These are phyloP conservation scores for Skeletonema potamos DNA, from an alignment of 108 stramenopile species.

Conservation along the genomic window DNA sequence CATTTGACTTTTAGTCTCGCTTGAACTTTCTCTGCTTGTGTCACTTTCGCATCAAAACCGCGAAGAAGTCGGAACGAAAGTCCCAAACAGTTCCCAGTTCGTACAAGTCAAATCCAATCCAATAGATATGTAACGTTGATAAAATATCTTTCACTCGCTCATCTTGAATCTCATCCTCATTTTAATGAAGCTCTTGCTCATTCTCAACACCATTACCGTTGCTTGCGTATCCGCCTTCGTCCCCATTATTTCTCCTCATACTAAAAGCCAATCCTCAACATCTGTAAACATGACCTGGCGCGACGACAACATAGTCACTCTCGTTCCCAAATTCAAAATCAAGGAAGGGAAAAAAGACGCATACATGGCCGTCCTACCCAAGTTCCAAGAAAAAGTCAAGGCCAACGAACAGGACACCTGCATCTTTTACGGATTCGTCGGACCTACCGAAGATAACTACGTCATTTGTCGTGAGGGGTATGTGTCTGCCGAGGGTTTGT, in stretches of 20 bases:
- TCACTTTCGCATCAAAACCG: no score
- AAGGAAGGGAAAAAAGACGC: constrained; percentile 14
- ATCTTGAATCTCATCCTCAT: no score
- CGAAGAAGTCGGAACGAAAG: no score
- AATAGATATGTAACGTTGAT: no score
- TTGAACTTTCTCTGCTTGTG: no score
- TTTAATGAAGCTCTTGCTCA: constrained; percentile 3
- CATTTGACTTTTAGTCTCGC: no score
- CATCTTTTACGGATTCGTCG: constrained; percentile 28
- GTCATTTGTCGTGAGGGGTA: constrained; percentile 34
- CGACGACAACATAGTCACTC: constrained; percentile 17
- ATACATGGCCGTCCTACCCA: constrained; percentile 13
- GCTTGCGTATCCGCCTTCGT: constrained; percentile 19
- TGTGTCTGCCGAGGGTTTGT: constrained; percentile 12
- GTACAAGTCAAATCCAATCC: no score
- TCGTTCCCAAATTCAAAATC: constrained; percentile 35
- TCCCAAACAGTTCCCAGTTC: no score
- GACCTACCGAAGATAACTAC: constrained; percentile 24
- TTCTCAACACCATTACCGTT: background rate
- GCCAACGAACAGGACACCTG: constrained; percentile 19
- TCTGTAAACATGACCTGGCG: constrained; percentile 10
- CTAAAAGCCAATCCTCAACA: background rate
- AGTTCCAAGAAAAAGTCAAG: constrained; percentile 22
- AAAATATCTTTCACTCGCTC: no score
- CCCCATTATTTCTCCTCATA: background rate